Conservation (phyloP, 257 asterid species). For the Capsicum pubescens region DNA sequence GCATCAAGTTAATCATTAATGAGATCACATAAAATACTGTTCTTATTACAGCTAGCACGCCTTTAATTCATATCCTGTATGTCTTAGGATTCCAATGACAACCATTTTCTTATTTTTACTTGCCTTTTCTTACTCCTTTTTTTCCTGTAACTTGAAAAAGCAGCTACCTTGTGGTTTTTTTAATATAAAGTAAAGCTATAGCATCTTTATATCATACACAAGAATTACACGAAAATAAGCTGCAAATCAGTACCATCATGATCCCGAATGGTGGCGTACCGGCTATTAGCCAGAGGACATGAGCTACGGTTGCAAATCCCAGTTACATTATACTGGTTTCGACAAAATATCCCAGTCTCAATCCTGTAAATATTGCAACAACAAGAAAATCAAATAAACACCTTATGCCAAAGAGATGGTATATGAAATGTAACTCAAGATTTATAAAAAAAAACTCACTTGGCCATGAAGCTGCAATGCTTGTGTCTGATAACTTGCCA, state of each 20-base stretch:
- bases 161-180: background rate
- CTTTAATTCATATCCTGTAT: background rate
- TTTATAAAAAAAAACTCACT: conserved; percentile 44
- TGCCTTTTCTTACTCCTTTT: background rate
- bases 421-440: background rate
- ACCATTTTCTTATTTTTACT: background rate
- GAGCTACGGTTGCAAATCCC: conserved; percentile 97
- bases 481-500: conserved; percentile 99
- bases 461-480: conserved; percentile 98
- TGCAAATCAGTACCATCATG: conserved; percentile 61
- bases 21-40: background rate
- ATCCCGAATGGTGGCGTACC: conserved; percentile 93
- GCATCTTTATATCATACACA: background rate
- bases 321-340: conserved; percentile 90
- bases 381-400: conserved; percentile 13
- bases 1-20: background rate
- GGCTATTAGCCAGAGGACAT: conserved; percentile 96
- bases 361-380: conserved; percentile 48
- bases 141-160: background rate
- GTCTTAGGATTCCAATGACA: background rate
- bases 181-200: background rate
- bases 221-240: background rate
- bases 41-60: background rate
- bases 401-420: conserved; percentile 3
- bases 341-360: conserved; percentile 87